Conservation (phyloP, 257 asterid genomes). For the Solanum paucissectum region DNA sequence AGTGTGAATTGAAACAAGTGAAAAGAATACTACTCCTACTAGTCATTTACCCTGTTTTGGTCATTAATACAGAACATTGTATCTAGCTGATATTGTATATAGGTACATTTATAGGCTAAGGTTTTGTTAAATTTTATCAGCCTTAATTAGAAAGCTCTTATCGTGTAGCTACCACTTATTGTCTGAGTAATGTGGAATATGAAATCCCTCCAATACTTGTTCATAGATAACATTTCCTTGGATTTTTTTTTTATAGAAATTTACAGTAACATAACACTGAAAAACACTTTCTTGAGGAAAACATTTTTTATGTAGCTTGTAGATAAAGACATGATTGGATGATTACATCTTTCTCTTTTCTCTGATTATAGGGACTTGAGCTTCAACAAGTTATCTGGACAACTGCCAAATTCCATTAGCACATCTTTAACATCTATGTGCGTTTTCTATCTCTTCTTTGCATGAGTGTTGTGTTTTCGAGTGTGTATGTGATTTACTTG, state of each 20-base stretch:
- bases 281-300: background rate
- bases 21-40: background rate
- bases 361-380: constrained; percentile 7
- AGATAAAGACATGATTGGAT: background rate
- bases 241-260: background rate
- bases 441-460: background rate
- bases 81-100: background rate
- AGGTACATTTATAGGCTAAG: background rate
- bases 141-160: background rate
- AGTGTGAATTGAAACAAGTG: background rate
- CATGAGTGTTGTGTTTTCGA: background rate
- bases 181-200: background rate
- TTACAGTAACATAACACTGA: background rate
- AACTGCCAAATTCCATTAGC: background rate
- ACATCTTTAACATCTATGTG: background rate
- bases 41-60: background rate
- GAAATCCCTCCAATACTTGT: background rate
- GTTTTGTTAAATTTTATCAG: background rate
- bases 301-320: background rate
- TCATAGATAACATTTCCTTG: background rate
- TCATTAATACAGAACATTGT: background rate
- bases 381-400: constrained; percentile 5
- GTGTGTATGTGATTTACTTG: background rate
- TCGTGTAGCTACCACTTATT: background rate
- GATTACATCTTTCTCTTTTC: background rate